Evolutionary conservation across 202 grass and related monocot genomes (phyloP), one percentile per base, ranked within the genome.

Genomic region (Digitaria exilis): DNA sequence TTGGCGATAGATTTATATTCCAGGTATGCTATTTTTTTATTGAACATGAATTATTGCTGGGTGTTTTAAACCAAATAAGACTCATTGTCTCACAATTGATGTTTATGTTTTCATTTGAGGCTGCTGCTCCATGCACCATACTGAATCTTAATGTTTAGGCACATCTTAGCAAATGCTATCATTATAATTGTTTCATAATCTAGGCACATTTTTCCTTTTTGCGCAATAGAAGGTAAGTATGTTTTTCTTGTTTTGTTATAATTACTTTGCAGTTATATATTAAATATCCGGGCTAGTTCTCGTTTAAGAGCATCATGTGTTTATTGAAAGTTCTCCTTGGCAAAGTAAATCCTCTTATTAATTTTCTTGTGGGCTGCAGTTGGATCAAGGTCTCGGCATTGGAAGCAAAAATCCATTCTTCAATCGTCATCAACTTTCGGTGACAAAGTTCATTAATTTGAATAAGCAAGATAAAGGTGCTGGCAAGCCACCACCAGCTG

Each of bases 351-450:
- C 12, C 5, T 76, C 29, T 62, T 21, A 80, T 55, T 55, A 42
- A n/a, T 58, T 46, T 91, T 68, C 14, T 75, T 84, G 39, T 44
- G 22, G 37, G 21, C 65, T 85, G 73, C 87, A 95, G 95, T 79
- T 98, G 82, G 95, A 95, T 48, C 95, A 98, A 93, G 95, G 95
- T 52, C 82, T 98, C 39, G 95, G 95, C 35, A 95, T 95, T 32
- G 95, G 95, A 52, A 95, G 87, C 82, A 95, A 95, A 65, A 93
- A 91, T 32, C 95, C 95, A 1, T 76, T 97, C 82, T 97, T 97
- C 87, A 95, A 97, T 24, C 84, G 95, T 50, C 95, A 97, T 69
- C 95, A 97, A 68, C 90, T 97, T 71, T 87, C 90, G 1, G 29
- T 87, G 65, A 97, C 90, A 41, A 92, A 90, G 80, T 97, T 97